phyloP scores from a whole-genome alignment of 192 early-diverging fungal genomes.

The Coemansia sp. region DNA sequence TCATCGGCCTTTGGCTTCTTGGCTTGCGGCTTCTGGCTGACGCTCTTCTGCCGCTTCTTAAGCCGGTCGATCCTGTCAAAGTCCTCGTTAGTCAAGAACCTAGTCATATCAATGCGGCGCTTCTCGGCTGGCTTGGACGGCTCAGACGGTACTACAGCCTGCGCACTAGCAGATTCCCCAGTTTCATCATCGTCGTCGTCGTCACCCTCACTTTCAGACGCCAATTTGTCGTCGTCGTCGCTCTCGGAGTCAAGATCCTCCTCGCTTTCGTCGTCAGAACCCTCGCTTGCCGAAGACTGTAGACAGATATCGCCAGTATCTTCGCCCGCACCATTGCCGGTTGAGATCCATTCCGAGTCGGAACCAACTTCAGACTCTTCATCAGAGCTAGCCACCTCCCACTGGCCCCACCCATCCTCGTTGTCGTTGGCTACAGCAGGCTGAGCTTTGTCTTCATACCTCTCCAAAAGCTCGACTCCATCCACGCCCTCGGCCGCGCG shows the following conservation, averaged over 20 bases:
- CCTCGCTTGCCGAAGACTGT: not conserved
- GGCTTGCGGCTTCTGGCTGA: conserved; percentile 20
- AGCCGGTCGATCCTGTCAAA: conserved; percentile 83
- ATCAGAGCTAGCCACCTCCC: conserved; percentile 18
- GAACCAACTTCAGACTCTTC: conserved; percentile 12
- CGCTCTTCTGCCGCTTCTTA: conserved; percentile 65
- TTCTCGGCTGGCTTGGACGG: conserved; percentile 1
- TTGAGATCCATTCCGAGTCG: conserved; percentile 33
- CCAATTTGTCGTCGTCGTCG: conserved; percentile 51
- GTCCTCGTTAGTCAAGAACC: conserved; percentile 64
- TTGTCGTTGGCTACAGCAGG: not conserved
- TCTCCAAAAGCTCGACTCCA: conserved; percentile 77
- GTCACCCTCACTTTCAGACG: conserved; percentile 29
- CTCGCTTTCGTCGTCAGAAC: conserved; percentile 26
- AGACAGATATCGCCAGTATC: conserved; percentile 15
- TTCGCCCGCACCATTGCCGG: conserved; percentile 34
- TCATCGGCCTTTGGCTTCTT: conserved; percentile 15
- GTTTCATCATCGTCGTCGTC: conserved; percentile 25
- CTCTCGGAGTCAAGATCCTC: conserved; percentile 41
- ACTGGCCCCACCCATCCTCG: conserved; percentile 20
- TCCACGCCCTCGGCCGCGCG: conserved; percentile 67
- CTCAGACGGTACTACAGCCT: not conserved
- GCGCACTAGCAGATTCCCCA: not conserved
- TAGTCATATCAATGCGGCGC: conserved; percentile 79
- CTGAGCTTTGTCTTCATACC: conserved; percentile 27